Base-by-base conservation (phyloP, 1,139 yeast genomes). In the Casaregolazyma lundiana region DNA sequence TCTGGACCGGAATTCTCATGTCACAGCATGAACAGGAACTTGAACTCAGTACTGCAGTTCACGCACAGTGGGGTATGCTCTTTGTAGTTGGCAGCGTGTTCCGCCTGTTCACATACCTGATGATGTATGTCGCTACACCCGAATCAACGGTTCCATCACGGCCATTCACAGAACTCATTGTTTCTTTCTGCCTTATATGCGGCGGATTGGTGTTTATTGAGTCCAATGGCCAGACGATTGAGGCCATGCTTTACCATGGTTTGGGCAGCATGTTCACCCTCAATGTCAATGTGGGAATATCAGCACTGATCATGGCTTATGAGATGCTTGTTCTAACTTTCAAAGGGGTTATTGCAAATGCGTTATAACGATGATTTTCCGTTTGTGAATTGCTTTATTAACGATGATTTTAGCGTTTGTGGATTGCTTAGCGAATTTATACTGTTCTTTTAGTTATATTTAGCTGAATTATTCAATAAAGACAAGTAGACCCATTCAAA, bases 1-100 rank as follows among this genome's bases (percentile, higher is more conserved):
- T 86, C 67, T 92, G 97, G 96, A 92, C 97, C 0, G 98, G 98
- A 20, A 74, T 84, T n/a, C 73, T 92, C 53, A 92, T 92, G 98
- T 88, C 97, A 2, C 87, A 84, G 65, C 98, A 92, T 66, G 81
- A 80, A 42, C 98, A 92, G 67, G 87, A 90, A 2, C 81, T 92
- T 0, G 71, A 65, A 41, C 74, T 84, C 29, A 81, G 96, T 1
- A 87, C 97, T 1, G 71, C 69, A 30, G 78, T 92, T 52, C 98
- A 92, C 64, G 69, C 76, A 45, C 97, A 88, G 68, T 92, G 98
- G 98, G 98, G 98, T 4, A 75, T 76, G 49, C 66, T 92, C 59
- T 73, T 92, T 51, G 76, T 89, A 15, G 74, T 78, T 53, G 97
- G 88, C 1, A 83, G 96, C 5, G 75, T 80, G 11, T 81, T 88